Conservation (phyloP, 768 basidiomycete genomes). For the Panus rudis region DNA sequence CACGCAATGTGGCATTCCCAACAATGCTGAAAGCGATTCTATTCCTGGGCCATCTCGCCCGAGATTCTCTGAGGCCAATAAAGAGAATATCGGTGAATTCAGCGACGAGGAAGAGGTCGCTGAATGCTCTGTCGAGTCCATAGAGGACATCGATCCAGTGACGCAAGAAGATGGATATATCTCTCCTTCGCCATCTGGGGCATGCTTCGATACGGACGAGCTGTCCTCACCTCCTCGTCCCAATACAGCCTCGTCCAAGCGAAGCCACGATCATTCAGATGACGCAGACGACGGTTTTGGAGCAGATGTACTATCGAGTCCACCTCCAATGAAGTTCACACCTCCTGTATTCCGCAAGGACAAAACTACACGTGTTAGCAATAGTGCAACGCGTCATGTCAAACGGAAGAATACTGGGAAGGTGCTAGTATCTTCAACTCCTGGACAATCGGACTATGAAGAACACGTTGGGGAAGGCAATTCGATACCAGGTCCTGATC, state of each 20-base stretch:
- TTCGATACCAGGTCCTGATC: conserved; percentile 30
- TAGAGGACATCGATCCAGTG: conserved; percentile 36
- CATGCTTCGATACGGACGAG: conserved; percentile 45
- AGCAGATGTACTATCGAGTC: conserved; percentile 48
- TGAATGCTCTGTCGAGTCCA: conserved; percentile 35
- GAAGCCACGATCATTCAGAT: conserved; percentile 3
- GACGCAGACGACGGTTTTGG: conserved; percentile 38
- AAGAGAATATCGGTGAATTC: conserved; percentile 35
- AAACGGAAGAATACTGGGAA: conserved; percentile 4
- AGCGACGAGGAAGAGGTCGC: conserved; percentile 29
- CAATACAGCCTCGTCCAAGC: conserved; percentile 8
- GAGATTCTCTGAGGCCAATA: conserved; percentile 22
- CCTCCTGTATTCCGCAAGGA: not conserved
- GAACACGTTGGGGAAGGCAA: conserved; percentile 11
- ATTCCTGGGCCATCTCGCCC: conserved; percentile 30
- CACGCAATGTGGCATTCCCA: too few species aligned
- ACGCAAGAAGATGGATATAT: conserved; percentile 79
- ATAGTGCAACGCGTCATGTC: too few species aligned
- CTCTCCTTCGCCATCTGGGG: conserved; percentile 55
- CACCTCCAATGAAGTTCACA: too few species aligned
- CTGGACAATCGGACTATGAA: conserved; percentile 7
- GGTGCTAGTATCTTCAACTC: conserved; percentile 25
- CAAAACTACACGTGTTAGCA: too few species aligned
- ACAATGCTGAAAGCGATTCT: conserved; percentile 13
- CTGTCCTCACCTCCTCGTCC: conserved; percentile 55